These are phyloP conservation scores for Penicillium nucicola DNA, from an alignment of 495 filamentous ascomycete species.

Conservation along the genomic window DNA sequence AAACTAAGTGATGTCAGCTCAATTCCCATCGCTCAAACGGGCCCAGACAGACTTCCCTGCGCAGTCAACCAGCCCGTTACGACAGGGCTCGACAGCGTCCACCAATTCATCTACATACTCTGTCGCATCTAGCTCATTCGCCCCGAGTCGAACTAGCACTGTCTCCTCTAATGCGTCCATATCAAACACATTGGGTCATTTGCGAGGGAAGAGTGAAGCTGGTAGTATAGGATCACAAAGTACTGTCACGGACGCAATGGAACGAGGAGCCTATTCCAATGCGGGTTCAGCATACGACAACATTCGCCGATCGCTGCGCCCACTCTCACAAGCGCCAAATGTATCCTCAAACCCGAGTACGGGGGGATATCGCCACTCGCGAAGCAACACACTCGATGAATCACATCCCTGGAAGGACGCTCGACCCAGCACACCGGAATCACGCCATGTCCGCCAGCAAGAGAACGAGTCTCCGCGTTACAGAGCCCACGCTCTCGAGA, in stretches of 20 bases:
- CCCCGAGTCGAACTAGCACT: conserved; percentile 70
- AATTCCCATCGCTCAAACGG: conserved; percentile 51
- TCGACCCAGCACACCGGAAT: conserved; percentile 33
- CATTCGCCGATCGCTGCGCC: conserved; percentile 72
- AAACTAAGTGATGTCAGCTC: conserved; percentile 37
- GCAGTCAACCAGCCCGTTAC: conserved; percentile 56
- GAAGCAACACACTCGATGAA: conserved; percentile 44
- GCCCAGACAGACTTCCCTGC: conserved; percentile 62
- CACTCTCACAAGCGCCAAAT: conserved; percentile 67
- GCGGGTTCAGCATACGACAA: conserved; percentile 61
- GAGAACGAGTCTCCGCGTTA: conserved; percentile 32
- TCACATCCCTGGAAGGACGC: conserved; percentile 34
- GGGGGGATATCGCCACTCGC: conserved; percentile 33
- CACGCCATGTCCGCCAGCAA: conserved; percentile 23
- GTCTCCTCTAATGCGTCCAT: conserved; percentile 75
- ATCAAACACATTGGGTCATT: conserved; percentile 53
- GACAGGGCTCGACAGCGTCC: conserved; percentile 76
- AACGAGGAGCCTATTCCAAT: conserved; percentile 31
- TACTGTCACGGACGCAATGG: conserved; percentile 27
- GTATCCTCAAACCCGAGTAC: conserved; percentile 33
- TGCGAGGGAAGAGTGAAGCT: conserved; percentile 74
- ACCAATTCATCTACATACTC: conserved; percentile 78
- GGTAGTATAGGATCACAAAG: conserved; percentile 42
- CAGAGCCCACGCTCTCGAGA: conserved; percentile 17
- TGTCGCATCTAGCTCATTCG: conserved; percentile 59